Conservation (phyloP, 1,284 basidiomycete genomes). For the Ceratobasidium sp. region DNA sequence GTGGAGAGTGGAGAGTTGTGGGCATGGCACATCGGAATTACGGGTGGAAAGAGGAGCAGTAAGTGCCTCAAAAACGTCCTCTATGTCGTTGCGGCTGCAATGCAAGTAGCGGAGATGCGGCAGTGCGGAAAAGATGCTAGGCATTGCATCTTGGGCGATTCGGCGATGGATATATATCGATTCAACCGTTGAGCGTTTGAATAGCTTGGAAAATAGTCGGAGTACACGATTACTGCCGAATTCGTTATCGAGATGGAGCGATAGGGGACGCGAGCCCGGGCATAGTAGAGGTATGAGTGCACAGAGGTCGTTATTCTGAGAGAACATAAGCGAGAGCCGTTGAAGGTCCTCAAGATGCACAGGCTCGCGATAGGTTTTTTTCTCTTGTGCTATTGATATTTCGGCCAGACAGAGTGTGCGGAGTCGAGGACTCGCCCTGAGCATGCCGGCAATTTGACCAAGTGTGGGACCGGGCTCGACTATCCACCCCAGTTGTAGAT, state of each 20-base stretch:
- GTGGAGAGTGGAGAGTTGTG: not conserved
- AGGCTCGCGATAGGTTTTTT: not conserved
- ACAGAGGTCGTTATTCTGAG: not conserved
- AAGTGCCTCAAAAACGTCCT: not conserved
- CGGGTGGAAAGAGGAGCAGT: not conserved
- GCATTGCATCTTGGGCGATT: not conserved
- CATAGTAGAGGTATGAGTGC: not conserved
- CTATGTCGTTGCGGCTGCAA: not conserved
- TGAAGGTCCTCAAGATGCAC: not conserved
- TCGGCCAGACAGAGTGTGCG: not conserved
- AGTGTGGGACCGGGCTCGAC: not conserved
- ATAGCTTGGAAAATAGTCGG: not conserved
- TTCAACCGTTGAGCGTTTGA: not conserved
- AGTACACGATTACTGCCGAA: not conserved
- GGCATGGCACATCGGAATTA: not conserved
- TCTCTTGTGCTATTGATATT: not conserved
- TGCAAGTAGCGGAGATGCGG: not conserved
- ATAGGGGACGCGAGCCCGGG: not conserved
- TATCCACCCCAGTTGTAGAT: not conserved
- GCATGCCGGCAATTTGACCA: not conserved
- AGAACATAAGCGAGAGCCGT: not conserved
- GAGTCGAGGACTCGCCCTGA: not conserved
- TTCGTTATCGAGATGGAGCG: not conserved
- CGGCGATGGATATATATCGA: not conserved
- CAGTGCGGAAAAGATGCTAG: not conserved